Evolutionary conservation across 2,329 filamentous ascomycete species (phyloP).

Genomic region (Drechmeria coniospora): DNA sequence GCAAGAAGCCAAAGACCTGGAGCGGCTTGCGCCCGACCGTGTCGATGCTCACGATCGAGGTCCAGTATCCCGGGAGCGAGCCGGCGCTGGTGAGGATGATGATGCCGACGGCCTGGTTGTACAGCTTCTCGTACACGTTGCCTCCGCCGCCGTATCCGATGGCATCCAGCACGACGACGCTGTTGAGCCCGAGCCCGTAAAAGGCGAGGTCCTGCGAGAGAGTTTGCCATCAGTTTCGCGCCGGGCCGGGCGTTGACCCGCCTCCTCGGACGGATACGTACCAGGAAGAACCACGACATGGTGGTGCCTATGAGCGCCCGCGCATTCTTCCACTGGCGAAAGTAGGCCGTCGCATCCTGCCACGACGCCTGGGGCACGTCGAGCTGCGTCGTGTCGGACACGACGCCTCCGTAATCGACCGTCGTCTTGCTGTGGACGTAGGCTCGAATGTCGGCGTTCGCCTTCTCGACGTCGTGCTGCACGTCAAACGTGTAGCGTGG

Average conservation of each 20-base stretch:
- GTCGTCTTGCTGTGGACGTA: conserved; percentile 34
- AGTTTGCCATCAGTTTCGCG: background rate
- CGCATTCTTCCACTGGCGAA: conserved; percentile 51
- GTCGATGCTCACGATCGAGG: conserved; percentile 58
- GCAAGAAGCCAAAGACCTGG: conserved; percentile 46
- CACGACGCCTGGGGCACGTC: conserved; percentile 54
- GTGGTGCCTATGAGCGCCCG: conserved; percentile 63
- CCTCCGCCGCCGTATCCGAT: conserved; percentile 54
- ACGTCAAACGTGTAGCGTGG: conserved; percentile 75
- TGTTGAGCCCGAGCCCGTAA: conserved; percentile 63
- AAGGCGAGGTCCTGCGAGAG: conserved; percentile 44
- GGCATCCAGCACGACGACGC: conserved; percentile 50
- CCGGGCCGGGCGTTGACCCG: background rate
- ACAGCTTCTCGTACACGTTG: conserved; percentile 52
- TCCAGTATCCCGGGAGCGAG: conserved; percentile 68
- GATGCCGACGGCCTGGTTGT: conserved; percentile 61
- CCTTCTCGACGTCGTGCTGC: conserved; percentile 59
- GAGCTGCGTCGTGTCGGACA: conserved; percentile 35
- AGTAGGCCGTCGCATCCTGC: conserved; percentile 52
- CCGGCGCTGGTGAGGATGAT: conserved; percentile 65
- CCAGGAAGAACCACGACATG: conserved; percentile 66
- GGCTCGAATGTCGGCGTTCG: conserved; percentile 53
- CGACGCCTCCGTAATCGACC: conserved; percentile 35
- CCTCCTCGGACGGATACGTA: conserved; percentile 10
- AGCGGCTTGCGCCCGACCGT: conserved; percentile 64